A percentile compares a stretch with the other conserved stretches of the same genome.
Conservation (phyloP, 768 basidiomycete genomes). For the Boletus coccyginus region DNA sequence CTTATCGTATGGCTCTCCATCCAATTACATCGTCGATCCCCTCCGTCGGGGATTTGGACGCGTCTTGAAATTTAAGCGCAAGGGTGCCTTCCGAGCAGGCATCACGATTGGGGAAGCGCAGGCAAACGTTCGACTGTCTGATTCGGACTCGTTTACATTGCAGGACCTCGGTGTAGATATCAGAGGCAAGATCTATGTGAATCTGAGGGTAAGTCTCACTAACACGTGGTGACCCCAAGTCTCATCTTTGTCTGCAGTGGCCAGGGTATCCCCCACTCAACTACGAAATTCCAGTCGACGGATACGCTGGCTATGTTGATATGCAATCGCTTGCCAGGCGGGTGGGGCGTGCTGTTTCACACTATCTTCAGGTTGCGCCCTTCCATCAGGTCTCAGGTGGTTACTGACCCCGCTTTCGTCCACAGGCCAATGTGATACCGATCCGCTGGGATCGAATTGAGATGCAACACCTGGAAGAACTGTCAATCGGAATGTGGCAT, state of each 20-base stretch:
- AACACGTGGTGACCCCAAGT: neutral
- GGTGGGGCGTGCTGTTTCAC: slow-evolving; percentile 66
- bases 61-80: slow-evolving; percentile 71
- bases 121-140: slow-evolving; percentile 56
- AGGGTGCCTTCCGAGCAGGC: slow-evolving; percentile 61
- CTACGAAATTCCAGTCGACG: slow-evolving; percentile 72
- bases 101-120: slow-evolving; percentile 70
- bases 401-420: slow-evolving; percentile 9
- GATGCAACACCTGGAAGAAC: slow-evolving; percentile 70
- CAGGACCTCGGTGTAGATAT: slow-evolving; percentile 65
- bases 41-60: slow-evolving; percentile 49
- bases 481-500: slow-evolving; percentile 68
- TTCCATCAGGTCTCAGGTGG: slow-evolving; percentile 1
- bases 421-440: slow-evolving; percentile 65
- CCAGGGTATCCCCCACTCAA: slow-evolving; percentile 66
- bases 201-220: slow-evolving; percentile 50
- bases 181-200: slow-evolving; percentile 57
- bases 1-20: slow-evolving; percentile 39
- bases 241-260: slow-evolving; percentile 47
- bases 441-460: slow-evolving; percentile 67
- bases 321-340: slow-evolving; percentile 67
- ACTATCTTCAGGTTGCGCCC: slow-evolving; percentile 63
- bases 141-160: slow-evolving; percentile 58
- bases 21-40: slow-evolving; percentile 37
- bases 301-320: slow-evolving; percentile 61